Evolutionary conservation across 352 stramenopile genomes (phyloP), one percentile per base, ranked within the genome.

Genomic region (Pythium sp.): DNA sequence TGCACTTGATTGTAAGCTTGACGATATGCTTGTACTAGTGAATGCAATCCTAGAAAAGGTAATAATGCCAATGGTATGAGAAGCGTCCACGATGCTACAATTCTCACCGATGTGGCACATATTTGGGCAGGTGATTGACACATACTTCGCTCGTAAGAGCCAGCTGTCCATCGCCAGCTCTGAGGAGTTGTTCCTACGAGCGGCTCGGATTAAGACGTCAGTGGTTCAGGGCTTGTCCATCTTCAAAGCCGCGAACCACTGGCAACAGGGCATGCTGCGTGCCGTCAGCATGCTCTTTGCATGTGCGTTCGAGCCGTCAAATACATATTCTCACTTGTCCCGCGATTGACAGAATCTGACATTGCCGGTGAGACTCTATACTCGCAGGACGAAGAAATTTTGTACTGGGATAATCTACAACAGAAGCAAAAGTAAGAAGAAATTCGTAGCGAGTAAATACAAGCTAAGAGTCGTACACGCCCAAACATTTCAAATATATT

Each of bases 121-220:
- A 11, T 72, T 72, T 43, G 56, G 65, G 24, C 1, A 28, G 36
- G 56, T 38, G 8, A 70, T 75, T 24, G 62, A 72, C 34, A 75
- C 66, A 15, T 70, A 66, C 43, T 72, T 75, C 53, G 65, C 70
- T 9, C 34, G 62, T 11, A 75, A 75, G 34, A 24, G n/a, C 3
- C 70, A 75, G 43, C 65, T 72, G 3, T 62, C 55, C 3, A 34
- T 72, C 0, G 8, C 56, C 1, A 22, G 47, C 5, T 72, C 69
- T 11, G 61, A 53, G 0, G 61, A 70, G 65, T 9, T 72, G 18
- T 75, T 65, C 26, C 46, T 75, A 2, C 43, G 28, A 30, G 59
- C 58, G n/a, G 58, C 58, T 4, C 18, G 49, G 4, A 62, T 71
- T 3, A 57, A 71, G 7, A 71, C 43, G 9, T 71, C 51, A 14